phyloP scores from a whole-genome alignment of 352 stramenopile species.

The Pythium monospermum region DNA sequence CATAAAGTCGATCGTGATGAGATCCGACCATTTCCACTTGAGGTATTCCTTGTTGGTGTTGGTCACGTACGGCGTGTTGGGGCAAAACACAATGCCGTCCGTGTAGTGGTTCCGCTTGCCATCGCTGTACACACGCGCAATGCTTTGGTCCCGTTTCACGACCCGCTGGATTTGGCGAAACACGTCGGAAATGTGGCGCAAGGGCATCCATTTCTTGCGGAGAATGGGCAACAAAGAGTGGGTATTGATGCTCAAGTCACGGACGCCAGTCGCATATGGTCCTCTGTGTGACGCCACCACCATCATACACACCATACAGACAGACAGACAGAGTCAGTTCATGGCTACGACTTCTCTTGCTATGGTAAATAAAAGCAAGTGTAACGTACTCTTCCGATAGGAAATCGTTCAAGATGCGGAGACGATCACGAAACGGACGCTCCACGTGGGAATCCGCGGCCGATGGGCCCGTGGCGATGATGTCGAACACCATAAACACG shows the following conservation, averaged over 20 bases:
- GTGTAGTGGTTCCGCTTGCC: slow-evolving; percentile 86
- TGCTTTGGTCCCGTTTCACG: slow-evolving; percentile 69
- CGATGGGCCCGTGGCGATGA: slow-evolving; percentile 74
- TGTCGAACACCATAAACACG: slow-evolving; percentile 90
- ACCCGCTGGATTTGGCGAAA: slow-evolving; percentile 81
- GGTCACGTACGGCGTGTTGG: slow-evolving; percentile 76
- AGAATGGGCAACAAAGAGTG: slow-evolving; percentile 69
- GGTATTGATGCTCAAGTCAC: slow-evolving; percentile 54
- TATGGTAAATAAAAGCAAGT: slow-evolving; percentile 2
- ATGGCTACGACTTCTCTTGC: too few relatives aligned
- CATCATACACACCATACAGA: too few relatives aligned
- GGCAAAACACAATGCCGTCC: slow-evolving; percentile 88
- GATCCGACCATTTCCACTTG: slow-evolving; percentile 91
- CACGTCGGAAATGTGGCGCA: slow-evolving; percentile 78
- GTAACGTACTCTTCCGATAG: slow-evolving; percentile 73
- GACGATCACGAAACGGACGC: slow-evolving; percentile 74
- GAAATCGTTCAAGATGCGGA: slow-evolving; percentile 80
- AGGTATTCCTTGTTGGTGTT: slow-evolving; percentile 88
- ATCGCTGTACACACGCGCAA: slow-evolving; percentile 76
- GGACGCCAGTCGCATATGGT: slow-evolving; percentile 61
- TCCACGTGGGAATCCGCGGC: slow-evolving; percentile 71
- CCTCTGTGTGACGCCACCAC: too few relatives aligned
- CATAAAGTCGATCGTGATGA: slow-evolving; percentile 88
- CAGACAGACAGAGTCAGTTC: neutral
- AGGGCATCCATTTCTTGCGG: slow-evolving; percentile 79